Evolutionary conservation across 108 stramenopile species (phyloP).

Genomic region (Aurantiochytrium sp.): DNA sequence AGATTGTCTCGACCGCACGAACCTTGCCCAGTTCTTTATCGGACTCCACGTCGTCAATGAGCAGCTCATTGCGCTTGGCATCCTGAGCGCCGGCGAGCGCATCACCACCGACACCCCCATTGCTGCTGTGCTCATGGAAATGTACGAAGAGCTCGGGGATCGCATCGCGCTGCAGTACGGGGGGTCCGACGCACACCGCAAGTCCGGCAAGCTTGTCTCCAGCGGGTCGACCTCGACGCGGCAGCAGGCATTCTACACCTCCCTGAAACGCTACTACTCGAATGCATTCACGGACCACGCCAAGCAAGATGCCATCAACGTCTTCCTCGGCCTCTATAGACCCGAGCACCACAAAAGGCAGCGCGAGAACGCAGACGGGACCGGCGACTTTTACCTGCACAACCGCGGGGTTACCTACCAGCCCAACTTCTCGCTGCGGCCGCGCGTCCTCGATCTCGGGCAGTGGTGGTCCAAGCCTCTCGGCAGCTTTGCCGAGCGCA

Average conservation of each 20-base stretch:
- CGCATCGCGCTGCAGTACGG: slow-evolving; percentile 94
- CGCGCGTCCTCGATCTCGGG: neutral
- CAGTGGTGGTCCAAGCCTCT: neutral
- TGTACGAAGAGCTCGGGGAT: slow-evolving; percentile 95
- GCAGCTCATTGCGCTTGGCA: slow-evolving; percentile 89
- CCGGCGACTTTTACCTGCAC: neutral
- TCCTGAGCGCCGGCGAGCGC: slow-evolving; percentile 45
- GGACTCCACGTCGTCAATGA: slow-evolving; percentile 85
- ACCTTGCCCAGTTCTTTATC: slow-evolving; percentile 91
- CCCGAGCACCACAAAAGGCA: neutral
- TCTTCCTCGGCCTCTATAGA: slow-evolving; percentile 80
- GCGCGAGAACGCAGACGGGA: neutral
- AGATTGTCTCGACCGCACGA: slow-evolving; percentile 94
- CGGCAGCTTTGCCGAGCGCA: neutral
- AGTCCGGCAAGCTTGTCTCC: slow-evolving; percentile 57
- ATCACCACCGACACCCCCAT: slow-evolving; percentile 48
- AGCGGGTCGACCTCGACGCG: neutral
- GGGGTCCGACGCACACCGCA: slow-evolving; percentile 96
- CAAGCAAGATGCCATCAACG: slow-evolving; percentile 96
- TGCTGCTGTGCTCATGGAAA: slow-evolving; percentile 83
- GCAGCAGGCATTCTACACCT: slow-evolving; percentile 77
- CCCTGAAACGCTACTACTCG: slow-evolving; percentile 88
- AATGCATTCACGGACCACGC: slow-evolving; percentile 94
- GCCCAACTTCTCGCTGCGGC: neutral
- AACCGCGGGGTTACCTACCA: neutral